Conservation (phyloP, 1,284 basidiomycete species). For the Rhodotorula sp. region DNA sequence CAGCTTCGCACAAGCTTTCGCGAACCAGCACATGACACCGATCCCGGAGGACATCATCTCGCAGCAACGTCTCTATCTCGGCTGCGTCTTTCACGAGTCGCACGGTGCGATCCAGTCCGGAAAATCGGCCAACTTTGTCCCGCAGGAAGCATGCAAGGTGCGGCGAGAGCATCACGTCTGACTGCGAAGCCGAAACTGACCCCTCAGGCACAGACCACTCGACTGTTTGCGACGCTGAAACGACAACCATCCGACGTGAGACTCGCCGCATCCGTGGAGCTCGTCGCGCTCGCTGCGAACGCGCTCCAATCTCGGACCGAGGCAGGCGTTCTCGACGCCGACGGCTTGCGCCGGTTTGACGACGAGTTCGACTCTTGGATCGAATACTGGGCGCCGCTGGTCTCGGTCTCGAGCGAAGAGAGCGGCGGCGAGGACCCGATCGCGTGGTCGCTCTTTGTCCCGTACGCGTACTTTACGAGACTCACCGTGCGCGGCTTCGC, state of each 20-base stretch:
- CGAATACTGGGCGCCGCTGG: constrained; percentile 36
- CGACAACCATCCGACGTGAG: constrained; percentile 32
- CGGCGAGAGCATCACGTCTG: neutral
- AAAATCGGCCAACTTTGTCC: constrained; percentile 31
- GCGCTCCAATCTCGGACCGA: constrained; percentile 23
- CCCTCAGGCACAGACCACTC: constrained; percentile 10
- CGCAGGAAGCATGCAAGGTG: constrained; percentile 32
- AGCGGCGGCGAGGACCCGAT: constrained; percentile 19
- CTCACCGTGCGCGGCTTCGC: constrained; percentile 35
- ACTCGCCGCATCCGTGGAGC: constrained; percentile 37
- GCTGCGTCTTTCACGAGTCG: constrained; percentile 37
- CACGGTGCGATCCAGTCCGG: constrained; percentile 40
- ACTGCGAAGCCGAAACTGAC: neutral
- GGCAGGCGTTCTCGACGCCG: constrained; percentile 24
- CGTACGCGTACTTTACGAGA: constrained; percentile 34
- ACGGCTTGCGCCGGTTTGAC: constrained; percentile 26
- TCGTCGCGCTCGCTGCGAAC: constrained; percentile 29
- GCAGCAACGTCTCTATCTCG: constrained; percentile 34
- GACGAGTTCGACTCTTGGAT: constrained; percentile 32
- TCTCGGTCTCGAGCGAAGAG: constrained; percentile 5
- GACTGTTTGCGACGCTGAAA: constrained; percentile 33
- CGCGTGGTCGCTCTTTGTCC: constrained; percentile 26
- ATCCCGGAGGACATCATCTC: constrained; percentile 32
- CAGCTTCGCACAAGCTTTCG: constrained; percentile 36
- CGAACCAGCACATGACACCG: constrained; percentile 24